These are phyloP conservation scores for Talaromyces amestolkiae DNA, from an alignment of 2,329 filamentous ascomycete genomes.

Conservation along the genomic window DNA sequence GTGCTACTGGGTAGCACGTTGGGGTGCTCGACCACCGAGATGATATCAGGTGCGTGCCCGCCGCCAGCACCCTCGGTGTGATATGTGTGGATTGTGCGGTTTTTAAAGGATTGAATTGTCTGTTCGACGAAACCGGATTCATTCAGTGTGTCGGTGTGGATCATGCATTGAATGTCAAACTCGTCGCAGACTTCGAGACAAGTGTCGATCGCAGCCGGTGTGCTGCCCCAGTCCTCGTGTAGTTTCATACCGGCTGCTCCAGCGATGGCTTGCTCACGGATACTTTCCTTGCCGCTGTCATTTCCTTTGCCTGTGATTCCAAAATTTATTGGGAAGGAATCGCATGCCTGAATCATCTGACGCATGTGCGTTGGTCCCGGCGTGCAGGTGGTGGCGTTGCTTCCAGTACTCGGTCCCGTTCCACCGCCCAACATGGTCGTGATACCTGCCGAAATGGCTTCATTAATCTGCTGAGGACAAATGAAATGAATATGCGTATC, in stretches of 20 bases:
- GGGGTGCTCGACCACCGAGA: slow-evolving; percentile 80
- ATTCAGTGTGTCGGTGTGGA: slow-evolving; percentile 94
- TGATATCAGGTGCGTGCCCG: slow-evolving; percentile 94
- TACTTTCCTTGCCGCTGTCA: slow-evolving; percentile 66
- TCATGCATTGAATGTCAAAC: slow-evolving; percentile 86
- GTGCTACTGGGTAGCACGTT: slow-evolving; percentile 90
- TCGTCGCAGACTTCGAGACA: slow-evolving; percentile 86
- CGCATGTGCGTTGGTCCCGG: slow-evolving; percentile 79
- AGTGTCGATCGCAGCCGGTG: slow-evolving; percentile 84
- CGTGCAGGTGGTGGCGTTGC: slow-evolving; percentile 90
- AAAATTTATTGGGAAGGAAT: slow-evolving; percentile 77
- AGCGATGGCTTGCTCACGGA: slow-evolving; percentile 76
- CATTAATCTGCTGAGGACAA: slow-evolving; percentile 85
- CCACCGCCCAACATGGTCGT: slow-evolving; percentile 90
- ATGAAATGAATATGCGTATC: slow-evolving; percentile 94
- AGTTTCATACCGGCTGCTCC: slow-evolving; percentile 89
- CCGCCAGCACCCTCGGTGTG: slow-evolving; percentile 95
- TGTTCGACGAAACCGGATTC: slow-evolving; percentile 96
- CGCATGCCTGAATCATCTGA: slow-evolving; percentile 86
- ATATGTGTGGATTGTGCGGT: slow-evolving; percentile 90
- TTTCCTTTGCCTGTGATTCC: slow-evolving; percentile 95
- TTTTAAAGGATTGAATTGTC: slow-evolving; percentile 80
- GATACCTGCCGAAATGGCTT: slow-evolving; percentile 79
- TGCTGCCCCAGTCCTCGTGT: slow-evolving; percentile 94
- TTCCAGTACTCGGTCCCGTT: slow-evolving; percentile 87